Evolutionary conservation across 345 rosid species (phyloP).

Genomic region (Citrus glauca): DNA sequence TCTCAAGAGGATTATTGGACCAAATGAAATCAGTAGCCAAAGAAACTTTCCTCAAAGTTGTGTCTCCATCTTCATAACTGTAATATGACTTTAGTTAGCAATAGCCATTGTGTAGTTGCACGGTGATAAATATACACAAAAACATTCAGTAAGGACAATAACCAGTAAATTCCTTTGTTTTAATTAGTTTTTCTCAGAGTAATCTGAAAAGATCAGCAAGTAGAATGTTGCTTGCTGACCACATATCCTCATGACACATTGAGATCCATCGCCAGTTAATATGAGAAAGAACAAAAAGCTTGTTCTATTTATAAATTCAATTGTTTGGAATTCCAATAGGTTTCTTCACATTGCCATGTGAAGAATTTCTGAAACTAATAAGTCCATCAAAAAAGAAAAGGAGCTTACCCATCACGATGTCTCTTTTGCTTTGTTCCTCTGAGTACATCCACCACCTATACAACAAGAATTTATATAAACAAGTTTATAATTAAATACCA

Average conservation of each 20-base stretch:
- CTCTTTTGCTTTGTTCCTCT: conserved; percentile 70
- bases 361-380: background rate
- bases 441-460: conserved; percentile 80
- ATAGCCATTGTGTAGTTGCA: background rate
- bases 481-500: background rate
- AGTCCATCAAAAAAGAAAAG: conserved; percentile 1
- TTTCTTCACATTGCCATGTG: background rate
- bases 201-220: background rate
- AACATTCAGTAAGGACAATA: background rate
- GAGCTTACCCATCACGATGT: conserved; percentile 74
- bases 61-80: conserved; percentile 80
- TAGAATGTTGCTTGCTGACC: background rate
- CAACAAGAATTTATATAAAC: conserved; percentile 10
- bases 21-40: conserved; percentile 80
- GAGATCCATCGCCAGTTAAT: background rate
- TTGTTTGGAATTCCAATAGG: background rate
- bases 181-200: background rate
- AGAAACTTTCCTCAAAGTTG: conserved; percentile 62
- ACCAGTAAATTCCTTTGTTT: background rate
- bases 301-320: background rate
- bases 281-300: background rate
- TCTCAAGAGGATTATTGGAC: conserved; percentile 85
- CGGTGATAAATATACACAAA: background rate
- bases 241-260: background rate
- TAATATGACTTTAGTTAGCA: conserved; percentile 4